These are phyloP conservation scores for Coprinellus micaceus DNA, from an alignment of 768 basidiomycete genomes.

Conservation along the genomic window DNA sequence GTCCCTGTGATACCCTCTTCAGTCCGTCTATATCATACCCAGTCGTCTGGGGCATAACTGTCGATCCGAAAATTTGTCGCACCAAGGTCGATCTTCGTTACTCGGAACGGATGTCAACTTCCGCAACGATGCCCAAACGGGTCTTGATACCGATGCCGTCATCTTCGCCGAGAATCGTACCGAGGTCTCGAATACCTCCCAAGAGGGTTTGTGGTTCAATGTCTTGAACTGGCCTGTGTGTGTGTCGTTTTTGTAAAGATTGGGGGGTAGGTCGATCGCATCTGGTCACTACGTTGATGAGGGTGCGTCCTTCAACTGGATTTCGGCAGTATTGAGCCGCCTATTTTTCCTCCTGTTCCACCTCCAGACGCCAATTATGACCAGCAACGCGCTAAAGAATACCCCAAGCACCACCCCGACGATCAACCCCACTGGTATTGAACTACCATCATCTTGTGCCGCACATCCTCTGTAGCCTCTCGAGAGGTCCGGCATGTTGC, in stretches of 20 bases:
- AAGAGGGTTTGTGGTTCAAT: no score
- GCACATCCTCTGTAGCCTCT: background rate
- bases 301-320: no score
- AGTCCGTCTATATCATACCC: no score
- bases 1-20: no score
- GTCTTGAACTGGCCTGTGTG: no score
- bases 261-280: no score
- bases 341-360: background rate
- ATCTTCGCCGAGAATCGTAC: slow-evolving; percentile 99
- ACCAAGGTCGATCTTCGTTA: slow-evolving; percentile 5
- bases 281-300: no score
- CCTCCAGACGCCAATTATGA: background rate
- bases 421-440: background rate
- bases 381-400: background rate
- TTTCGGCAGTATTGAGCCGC: background rate
- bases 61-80: no score
- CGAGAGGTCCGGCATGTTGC: background rate
- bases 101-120: slow-evolving; percentile 96
- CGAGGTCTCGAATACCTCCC: slow-evolving; percentile 89
- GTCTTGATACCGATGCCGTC: slow-evolving; percentile 95
- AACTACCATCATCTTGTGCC: no score
- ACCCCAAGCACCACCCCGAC: background rate
- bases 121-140: slow-evolving; percentile 92
- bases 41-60: no score
- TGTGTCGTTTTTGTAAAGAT: no score